Conservation (phyloP, 2,329 filamentous ascomycete species). For the Pseudogymnoascus sp. region DNA sequence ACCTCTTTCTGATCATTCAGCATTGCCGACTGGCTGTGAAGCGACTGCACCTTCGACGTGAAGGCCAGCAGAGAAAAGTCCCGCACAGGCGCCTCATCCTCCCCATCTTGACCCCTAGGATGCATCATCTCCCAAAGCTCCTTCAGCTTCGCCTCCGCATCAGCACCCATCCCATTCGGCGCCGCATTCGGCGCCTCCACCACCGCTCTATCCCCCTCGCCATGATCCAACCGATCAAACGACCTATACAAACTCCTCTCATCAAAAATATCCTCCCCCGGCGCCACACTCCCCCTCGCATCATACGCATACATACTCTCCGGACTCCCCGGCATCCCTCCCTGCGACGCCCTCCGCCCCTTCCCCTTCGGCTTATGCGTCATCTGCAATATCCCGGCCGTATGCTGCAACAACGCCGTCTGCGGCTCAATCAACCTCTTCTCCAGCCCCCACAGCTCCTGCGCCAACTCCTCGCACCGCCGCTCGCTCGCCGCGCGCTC, state of each 20-base stretch:
- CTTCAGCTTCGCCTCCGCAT: constrained; percentile 45
- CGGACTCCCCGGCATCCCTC: constrained; percentile 61
- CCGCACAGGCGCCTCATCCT: constrained; percentile 45
- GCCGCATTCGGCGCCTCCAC: background rate
- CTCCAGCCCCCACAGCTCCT: constrained; percentile 72
- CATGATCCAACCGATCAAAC: constrained; percentile 54
- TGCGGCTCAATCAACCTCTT: constrained; percentile 68
- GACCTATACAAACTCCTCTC: constrained; percentile 65
- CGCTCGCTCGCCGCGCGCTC: constrained; percentile 67
- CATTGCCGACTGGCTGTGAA: constrained; percentile 67
- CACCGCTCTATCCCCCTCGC: constrained; percentile 14
- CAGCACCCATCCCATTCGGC: constrained; percentile 33
- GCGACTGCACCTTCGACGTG: constrained; percentile 65
- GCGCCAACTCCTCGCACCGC: constrained; percentile 77
- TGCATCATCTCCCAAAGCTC: constrained; percentile 45
- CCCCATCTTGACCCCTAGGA: constrained; percentile 46
- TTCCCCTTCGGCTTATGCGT: constrained; percentile 66
- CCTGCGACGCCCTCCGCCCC: constrained; percentile 29
- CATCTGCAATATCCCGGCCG: constrained; percentile 82
- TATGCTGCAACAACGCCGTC: constrained; percentile 73
- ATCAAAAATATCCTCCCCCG: constrained; percentile 60
- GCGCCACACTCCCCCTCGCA: constrained; percentile 49
- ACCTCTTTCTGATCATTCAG: constrained; percentile 84
- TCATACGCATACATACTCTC: constrained; percentile 68
- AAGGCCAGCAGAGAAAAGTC: constrained; percentile 68